phyloP scores from a whole-genome alignment of 1,284 basidiomycete genomes.

The Hemileia vastatrix region DNA sequence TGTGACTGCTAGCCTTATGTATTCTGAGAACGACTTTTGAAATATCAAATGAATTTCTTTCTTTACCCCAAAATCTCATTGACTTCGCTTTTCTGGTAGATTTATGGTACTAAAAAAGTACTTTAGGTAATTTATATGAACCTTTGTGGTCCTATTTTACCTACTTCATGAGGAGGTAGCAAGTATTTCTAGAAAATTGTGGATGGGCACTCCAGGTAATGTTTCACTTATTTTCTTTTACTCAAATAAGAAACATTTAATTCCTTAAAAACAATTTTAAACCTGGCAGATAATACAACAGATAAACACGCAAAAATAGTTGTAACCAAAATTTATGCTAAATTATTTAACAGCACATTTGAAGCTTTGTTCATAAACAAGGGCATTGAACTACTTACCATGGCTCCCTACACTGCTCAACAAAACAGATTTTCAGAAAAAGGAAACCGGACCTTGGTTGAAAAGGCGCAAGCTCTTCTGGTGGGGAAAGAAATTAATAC shows the following conservation, averaged over 20 bases:
- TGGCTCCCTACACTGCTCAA: not conserved
- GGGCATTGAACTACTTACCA: not conserved
- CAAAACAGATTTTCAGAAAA: not conserved
- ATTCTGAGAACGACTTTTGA: no score
- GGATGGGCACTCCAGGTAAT: no score
- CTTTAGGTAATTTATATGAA: conserved; percentile 1
- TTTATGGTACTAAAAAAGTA: not conserved
- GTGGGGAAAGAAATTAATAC: no score
- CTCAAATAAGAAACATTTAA: conserved; percentile 8
- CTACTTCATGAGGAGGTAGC: not conserved
- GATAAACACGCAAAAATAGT: conserved; percentile 40
- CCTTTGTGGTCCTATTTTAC: no score
- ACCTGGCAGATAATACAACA: conserved; percentile 30
- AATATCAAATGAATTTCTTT: not conserved
- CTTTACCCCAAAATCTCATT: not conserved
- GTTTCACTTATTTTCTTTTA: not conserved
- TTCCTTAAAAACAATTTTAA: conserved; percentile 40
- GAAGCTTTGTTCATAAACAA: not conserved
- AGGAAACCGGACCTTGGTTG: not conserved
- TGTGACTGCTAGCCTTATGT: no score
- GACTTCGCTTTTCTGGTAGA: not conserved
- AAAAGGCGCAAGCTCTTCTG: no score
- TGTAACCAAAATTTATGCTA: conserved; percentile 41
- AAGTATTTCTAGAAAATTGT: conserved; percentile 8
- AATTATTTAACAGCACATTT: conserved; percentile 28